Evolutionary conservation across 331 rosid genomes (phyloP).

Genomic region (Quercus tomentella): DNA sequence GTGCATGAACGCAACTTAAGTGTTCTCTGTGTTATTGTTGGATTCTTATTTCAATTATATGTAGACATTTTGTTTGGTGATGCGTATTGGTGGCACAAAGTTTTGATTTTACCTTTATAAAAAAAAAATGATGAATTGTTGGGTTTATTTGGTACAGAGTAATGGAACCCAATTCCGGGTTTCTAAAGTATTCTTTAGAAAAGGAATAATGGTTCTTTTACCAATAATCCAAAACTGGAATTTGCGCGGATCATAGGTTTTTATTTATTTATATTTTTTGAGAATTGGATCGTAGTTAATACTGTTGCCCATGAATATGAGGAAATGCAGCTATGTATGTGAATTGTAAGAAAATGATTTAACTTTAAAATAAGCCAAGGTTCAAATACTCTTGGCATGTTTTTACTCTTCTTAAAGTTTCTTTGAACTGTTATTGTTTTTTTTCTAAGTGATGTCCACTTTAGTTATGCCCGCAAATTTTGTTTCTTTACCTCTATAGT

Average conservation of each 20-base stretch:
- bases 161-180: not conserved
- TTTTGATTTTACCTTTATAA: too few relatives aligned
- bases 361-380: not conserved
- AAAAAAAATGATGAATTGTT: not conserved
- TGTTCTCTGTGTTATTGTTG: not conserved
- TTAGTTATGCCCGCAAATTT: too few relatives aligned
- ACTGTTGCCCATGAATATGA: not conserved
- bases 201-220: not conserved
- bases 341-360: not conserved
- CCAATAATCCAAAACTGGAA: not conserved
- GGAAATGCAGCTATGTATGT: not conserved
- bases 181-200: not conserved
- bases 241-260: not conserved
- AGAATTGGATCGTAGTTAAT: not conserved
- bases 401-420: too few relatives aligned
- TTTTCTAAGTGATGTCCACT: too few relatives aligned
- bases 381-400: too few relatives aligned
- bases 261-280: too few relatives aligned
- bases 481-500: too few relatives aligned
- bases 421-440: too few relatives aligned
- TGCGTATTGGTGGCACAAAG: not conserved
- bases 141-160: not conserved
- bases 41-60: not conserved
- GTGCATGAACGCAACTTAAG: not conserved
- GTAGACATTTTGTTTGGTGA: not conserved